phyloP scores from a whole-genome alignment of 495 filamentous ascomycete species.

The Penicillium coprophilum region DNA sequence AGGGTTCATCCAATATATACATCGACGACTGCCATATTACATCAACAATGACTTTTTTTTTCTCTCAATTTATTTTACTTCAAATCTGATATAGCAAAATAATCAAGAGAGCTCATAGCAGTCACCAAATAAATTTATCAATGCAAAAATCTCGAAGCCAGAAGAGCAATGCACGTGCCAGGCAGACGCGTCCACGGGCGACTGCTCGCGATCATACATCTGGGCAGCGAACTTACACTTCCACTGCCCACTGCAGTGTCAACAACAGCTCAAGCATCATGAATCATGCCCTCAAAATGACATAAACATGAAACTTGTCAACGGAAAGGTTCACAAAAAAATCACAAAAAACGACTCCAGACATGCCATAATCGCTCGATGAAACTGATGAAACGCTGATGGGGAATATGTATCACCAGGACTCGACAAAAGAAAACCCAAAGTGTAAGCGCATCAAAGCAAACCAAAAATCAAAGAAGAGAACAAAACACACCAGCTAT shows the following conservation, averaged over 20 bases:
- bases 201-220: conserved; percentile 5
- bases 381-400: conserved; percentile 18
- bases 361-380: conserved; percentile 29
- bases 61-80: not conserved
- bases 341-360: conserved; percentile 17
- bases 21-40: not conserved
- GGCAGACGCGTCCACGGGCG: not conserved
- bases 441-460: conserved; percentile 1
- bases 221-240: too few relatives aligned
- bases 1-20: not conserved
- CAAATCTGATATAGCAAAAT: not conserved
- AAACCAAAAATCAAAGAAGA: conserved; percentile 13
- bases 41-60: not conserved
- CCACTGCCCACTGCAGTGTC: not conserved
- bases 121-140: not conserved
- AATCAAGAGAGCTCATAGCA: not conserved
- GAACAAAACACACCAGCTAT: conserved; percentile 22
- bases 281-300: not conserved
- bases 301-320: not conserved
- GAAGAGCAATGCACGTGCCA: not conserved
- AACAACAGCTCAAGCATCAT: conserved; percentile 2
- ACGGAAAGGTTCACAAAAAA: conserved; percentile 2
- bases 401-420: conserved; percentile 24
- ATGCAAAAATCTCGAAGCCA: not conserved
- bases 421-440: conserved; percentile 8